Base-by-base conservation (phyloP, 371 early-diverging fungal species). In the Cokeromyces recurvatus region DNA sequence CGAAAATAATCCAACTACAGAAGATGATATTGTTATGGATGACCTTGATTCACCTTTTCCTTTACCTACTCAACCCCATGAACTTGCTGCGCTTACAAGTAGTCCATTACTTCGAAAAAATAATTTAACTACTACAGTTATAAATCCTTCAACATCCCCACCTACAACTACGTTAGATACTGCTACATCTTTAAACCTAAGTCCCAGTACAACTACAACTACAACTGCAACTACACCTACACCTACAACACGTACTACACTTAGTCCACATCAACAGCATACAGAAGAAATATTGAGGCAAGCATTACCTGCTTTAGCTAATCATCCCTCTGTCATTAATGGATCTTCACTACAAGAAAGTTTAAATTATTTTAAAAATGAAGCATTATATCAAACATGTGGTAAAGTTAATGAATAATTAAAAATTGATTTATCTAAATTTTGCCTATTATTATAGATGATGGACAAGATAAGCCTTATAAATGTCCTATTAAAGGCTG, bases 401-500 rank as follows among this genome's bases (percentile, higher is more conserved):
- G 55, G 60, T 54, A 49, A 45, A 21, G 1, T 2, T 32, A 5
- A 21, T 37, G 19, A 23, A 16, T 10, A 37, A 15, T 4, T 9
- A 37, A 16, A 17, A 37, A 29, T 29, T 11, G 11, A 8, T 29
- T 11, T 29, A 5, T 29, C 11, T 11, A 5, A 5, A 8, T 29
- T 11, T 24, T 20, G 24, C 25, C 7, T n/a, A 42, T 23, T 21
- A 32, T 25, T 43, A 7, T 45, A 51, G 55, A 55, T 34, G 55
- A 51, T 35, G 51, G 51, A 7, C 31, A 39, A 31, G 61, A 55
- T 41, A 59, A 56, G 39, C 64, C 64, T 14, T 66, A 66, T 34
- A 66, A 66, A 46, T 66, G 66, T 25, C 36, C 55, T 4, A 48
- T 64, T n/a, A 55, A 65, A n/a, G 87, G 84, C 11, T 97, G 98